These are phyloP conservation scores for Saraca asoca DNA, from an alignment of 331 rosid genomes.

Conservation along the genomic window DNA sequence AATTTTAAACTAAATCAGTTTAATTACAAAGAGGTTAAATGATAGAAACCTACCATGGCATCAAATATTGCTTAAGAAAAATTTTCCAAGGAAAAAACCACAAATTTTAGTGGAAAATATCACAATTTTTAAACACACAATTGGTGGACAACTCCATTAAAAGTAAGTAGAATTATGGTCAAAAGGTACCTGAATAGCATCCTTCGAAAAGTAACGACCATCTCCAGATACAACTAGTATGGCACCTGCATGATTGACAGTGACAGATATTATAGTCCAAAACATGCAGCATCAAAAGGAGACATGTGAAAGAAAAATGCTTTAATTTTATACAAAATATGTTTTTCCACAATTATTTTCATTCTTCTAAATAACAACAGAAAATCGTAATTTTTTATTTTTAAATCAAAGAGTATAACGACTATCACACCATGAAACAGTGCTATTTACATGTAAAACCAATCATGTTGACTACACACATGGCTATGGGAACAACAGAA, in stretches of 20 bases:
- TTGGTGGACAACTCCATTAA: not conserved
- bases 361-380: slow-evolving; percentile 6
- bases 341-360: slow-evolving; percentile 2
- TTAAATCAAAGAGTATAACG: not conserved
- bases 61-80: slow-evolving; percentile 21
- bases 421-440: not conserved
- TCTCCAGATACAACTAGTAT: slow-evolving; percentile 97
- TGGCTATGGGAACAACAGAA: too few species aligned
- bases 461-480: too few species aligned
- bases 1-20: slow-evolving; percentile 28
- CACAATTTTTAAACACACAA: slow-evolving; percentile 4
- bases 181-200: slow-evolving; percentile 78
- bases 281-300: slow-evolving; percentile 2
- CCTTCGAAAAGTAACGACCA: slow-evolving; percentile 95
- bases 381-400: not conserved
- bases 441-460: too few species aligned
- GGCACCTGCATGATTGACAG: slow-evolving; percentile 60
- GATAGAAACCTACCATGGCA: slow-evolving; percentile 1
- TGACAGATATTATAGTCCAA: slow-evolving; percentile 14
- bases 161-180: not conserved
- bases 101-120: slow-evolving; percentile 1
- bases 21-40: slow-evolving; percentile 11
- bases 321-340: not conserved
- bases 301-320: slow-evolving; percentile 12
- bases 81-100: not conserved